Evolutionary conservation across 163 green algal species (phyloP), one percentile per base, ranked within the genome.

Genomic region (Dunaliella salina): DNA sequence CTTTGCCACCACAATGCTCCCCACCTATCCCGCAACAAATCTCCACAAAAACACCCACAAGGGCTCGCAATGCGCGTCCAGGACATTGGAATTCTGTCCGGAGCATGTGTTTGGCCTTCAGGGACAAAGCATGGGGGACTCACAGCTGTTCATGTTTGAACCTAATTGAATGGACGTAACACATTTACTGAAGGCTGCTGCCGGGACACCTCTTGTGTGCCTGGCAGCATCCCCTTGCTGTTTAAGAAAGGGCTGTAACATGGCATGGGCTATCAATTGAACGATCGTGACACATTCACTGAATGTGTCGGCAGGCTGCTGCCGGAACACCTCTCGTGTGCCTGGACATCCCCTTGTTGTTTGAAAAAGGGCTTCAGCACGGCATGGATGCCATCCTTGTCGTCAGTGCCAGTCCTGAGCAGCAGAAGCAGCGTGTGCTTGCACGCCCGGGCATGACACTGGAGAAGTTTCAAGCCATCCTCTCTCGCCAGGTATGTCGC

Each of bases 341-440:
- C n/a, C 85, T 96, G n/a, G 95, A 98, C 84, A 94, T 98, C 15
- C 95, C 95, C 29, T 89, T 98, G 86, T 91, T 98, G 67, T 98
- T 90, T 80, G 95, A 98, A 87, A 97, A 90, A 0, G 79, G 87
- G 0, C 88, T 87, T 12, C 86, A 96, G 75, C 34, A 22, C 0
- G 69, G 88, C 33, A 88, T 93, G 4, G 94, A 97, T 85, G 91
- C 89, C 0, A 92, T 98, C 71, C 89, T 86, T 3, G 94, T 98
- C 5, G 95, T 98, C 1, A 93, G 83, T 35, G 91, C 93, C 29
- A 84, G 89, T 0, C 78, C 86, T 40, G 88, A 92, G 35, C n/a
- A 91, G 86, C 95, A 98, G 90, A 88, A 90, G 18, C 34, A 84
- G 69, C 88, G 95, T 8, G 95, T 96, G 78, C 88, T 98, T 83